Evolutionary conservation across 1,284 basidiomycete genomes (phyloP).

Genomic region (Ustilago bromivora): DNA sequence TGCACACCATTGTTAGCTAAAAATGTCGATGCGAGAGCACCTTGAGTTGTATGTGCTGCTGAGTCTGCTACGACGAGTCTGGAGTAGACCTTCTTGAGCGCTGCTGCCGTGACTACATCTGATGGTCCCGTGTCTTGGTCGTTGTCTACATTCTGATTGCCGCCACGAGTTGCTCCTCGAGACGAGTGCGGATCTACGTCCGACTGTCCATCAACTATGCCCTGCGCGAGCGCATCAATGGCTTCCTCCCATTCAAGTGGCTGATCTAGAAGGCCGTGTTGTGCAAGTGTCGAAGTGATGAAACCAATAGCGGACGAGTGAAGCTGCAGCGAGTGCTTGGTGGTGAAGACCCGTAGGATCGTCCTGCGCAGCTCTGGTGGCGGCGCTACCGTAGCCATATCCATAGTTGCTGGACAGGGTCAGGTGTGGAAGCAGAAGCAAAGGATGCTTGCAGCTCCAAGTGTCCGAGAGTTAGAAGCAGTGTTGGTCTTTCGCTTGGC

Average conservation of each 20-base stretch:
- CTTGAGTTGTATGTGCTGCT: slow-evolving; percentile 23
- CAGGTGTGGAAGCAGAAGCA: neutral
- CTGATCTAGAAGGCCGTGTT: slow-evolving; percentile 59
- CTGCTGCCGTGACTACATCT: slow-evolving; percentile 58
- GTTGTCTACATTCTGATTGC: neutral
- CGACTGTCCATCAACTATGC: slow-evolving; percentile 57
- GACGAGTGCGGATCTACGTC: slow-evolving; percentile 19
- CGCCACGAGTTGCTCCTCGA: neutral
- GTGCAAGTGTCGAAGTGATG: slow-evolving; percentile 59
- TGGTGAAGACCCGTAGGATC: slow-evolving; percentile 64
- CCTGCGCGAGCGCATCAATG: slow-evolving; percentile 65
- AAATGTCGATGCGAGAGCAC: neutral
- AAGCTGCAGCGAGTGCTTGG: slow-evolving; percentile 65
- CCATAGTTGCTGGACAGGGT: neutral
- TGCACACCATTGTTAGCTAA: slow-evolving; percentile 8
- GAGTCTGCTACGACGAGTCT: slow-evolving; percentile 62
- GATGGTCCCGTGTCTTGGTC: slow-evolving; percentile 10
- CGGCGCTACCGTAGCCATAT: slow-evolving; percentile 1
- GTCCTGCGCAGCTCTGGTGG: slow-evolving; percentile 61
- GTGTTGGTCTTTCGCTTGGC: slow-evolving; percentile 24
- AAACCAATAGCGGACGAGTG: slow-evolving; percentile 65
- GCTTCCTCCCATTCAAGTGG: slow-evolving; percentile 62
- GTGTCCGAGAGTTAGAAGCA: neutral
- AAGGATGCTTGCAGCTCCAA: neutral
- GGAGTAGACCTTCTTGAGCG: slow-evolving; percentile 63